Evolutionary conservation across 2,329 filamentous ascomycete genomes (phyloP), one percentile per base, ranked within the genome.

Genomic region (Aspergillus pseudoterreus): DNA sequence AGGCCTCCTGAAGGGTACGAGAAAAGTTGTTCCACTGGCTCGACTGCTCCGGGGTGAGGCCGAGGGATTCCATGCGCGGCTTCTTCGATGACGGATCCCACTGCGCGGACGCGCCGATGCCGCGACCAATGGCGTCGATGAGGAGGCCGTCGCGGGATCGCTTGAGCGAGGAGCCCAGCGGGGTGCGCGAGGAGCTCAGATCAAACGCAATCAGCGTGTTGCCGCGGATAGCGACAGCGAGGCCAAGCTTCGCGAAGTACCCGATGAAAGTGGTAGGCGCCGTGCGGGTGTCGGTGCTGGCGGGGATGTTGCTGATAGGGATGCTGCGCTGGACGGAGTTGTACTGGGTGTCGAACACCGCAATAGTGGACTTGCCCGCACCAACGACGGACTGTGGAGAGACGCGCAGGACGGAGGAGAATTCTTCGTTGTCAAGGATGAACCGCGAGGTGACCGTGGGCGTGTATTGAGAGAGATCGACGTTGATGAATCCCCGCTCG

Each of bases 291-390:
- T 54, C 59, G 6, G 59, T 56, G 19, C 55, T 56, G 12, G 56
- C 56, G n/a, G 64, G 56, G 35, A 73, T 50, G 52, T 70, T 61
- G n/a, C 58, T 46, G 11, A 68, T 52, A 12, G 68, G 54, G 47
- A 75, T 69, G 48, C 69, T 71, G 47, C 72, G 70, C 55, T 76
- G 75, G 12, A 76, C 63, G 1, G 75, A 75, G 54, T 71, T 68
- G 56, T 75, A 78, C 44, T 74, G 71, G n/a, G 74, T 71, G 56
- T 77, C 74, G 49, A 76, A 75, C 6, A 78, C 57, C 2, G 70
- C 72, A 21, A 78, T 60, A n/a, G 70, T 61, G 14, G 72, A 73
- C 36, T 71, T 60, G 21, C 67, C 69, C 8, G 71, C 71, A 8
- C 64, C 72, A 47, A 76, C 72, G 11, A 76, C 67, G 12, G 69